phyloP scores from a whole-genome alignment of 1,139 yeast species.

The Pichia sp. region DNA sequence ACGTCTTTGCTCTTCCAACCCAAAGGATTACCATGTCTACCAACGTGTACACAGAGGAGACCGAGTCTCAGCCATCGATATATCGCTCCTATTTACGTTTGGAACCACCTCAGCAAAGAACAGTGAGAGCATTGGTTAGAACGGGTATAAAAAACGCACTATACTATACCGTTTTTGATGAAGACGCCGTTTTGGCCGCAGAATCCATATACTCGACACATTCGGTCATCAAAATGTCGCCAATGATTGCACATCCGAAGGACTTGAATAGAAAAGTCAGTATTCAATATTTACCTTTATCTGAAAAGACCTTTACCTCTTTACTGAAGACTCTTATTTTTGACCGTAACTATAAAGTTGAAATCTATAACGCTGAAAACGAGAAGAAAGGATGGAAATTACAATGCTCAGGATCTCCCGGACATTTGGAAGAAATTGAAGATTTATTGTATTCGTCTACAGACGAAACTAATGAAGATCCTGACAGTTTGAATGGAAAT shows the following conservation, averaged over 20 bases:
- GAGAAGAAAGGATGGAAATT: slow-evolving; percentile 47
- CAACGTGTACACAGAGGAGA: slow-evolving; percentile 9
- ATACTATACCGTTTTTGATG: slow-evolving; percentile 61
- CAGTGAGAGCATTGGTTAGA: slow-evolving; percentile 10
- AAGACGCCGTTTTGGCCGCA: slow-evolving; percentile 76
- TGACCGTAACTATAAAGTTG: slow-evolving; percentile 68
- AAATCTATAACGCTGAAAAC: slow-evolving; percentile 40
- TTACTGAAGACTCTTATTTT: slow-evolving; percentile 61
- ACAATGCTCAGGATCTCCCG: slow-evolving; percentile 72
- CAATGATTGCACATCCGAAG: slow-evolving; percentile 27
- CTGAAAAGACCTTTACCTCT: slow-evolving; percentile 62
- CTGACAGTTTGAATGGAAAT: neutral
- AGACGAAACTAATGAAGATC: neutral
- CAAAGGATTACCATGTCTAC: slow-evolving; percentile 6
- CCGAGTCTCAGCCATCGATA: slow-evolving; percentile 11
- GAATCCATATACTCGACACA: slow-evolving; percentile 76
- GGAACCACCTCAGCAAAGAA: slow-evolving; percentile 7
- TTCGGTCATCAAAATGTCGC: slow-evolving; percentile 60
- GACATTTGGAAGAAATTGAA: slow-evolving; percentile 78
- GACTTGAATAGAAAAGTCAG: slow-evolving; percentile 12
- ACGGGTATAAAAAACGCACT: slow-evolving; percentile 6
- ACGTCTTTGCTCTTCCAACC: no score
- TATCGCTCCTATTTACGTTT: slow-evolving; percentile 10
- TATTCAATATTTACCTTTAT: slow-evolving; percentile 64
- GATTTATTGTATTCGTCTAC: slow-evolving; percentile 31